phyloP scores from a whole-genome alignment of 495 filamentous ascomycete species.

The Penicillium coffeae region DNA sequence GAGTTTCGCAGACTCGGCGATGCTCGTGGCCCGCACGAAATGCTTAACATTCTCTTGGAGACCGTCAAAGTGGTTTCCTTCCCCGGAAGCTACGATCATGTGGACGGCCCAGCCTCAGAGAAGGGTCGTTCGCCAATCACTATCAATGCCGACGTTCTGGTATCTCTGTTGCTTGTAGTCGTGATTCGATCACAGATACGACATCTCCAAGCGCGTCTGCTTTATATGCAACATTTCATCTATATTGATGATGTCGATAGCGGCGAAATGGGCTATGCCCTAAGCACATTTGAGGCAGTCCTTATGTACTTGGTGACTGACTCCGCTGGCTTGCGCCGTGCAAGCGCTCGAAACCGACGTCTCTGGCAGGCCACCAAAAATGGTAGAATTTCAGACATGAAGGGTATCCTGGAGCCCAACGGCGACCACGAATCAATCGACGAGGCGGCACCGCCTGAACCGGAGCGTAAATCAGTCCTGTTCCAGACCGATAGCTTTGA shows the following conservation, averaged over 20 bases:
- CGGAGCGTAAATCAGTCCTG: conserved; percentile 37
- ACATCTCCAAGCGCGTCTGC: conserved; percentile 78
- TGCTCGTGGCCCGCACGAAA: conserved; percentile 86
- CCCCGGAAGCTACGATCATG: conserved; percentile 34
- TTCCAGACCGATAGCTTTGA: conserved; percentile 38
- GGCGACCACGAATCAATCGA: conserved; percentile 44
- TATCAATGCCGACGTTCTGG: conserved; percentile 92
- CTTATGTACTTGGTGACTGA: conserved; percentile 84
- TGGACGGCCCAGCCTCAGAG: conserved; percentile 44
- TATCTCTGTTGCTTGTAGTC: conserved; percentile 86
- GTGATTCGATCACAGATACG: conserved; percentile 89
- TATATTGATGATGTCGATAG: conserved; percentile 97
- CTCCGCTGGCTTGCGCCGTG: conserved; percentile 72
- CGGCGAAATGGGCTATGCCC: conserved; percentile 93
- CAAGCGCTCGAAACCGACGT: conserved; percentile 78
- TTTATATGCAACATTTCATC: conserved; percentile 94
- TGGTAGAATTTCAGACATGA: conserved; percentile 72
- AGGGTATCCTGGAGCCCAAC: conserved; percentile 71
- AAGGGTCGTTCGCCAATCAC: conserved; percentile 64
- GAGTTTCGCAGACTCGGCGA: conserved; percentile 84
- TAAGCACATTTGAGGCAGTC: conserved; percentile 96
- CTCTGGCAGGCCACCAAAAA: conserved; percentile 82
- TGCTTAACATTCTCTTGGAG: conserved; percentile 83
- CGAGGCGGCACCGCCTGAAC: conserved; percentile 36
- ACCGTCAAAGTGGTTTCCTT: conserved; percentile 80